Percentiles rank a stretch among this genome's conserved stretches.
phyloP scores from a whole-genome alignment of 345 rosid species.

The Toxicodendron radicans region DNA sequence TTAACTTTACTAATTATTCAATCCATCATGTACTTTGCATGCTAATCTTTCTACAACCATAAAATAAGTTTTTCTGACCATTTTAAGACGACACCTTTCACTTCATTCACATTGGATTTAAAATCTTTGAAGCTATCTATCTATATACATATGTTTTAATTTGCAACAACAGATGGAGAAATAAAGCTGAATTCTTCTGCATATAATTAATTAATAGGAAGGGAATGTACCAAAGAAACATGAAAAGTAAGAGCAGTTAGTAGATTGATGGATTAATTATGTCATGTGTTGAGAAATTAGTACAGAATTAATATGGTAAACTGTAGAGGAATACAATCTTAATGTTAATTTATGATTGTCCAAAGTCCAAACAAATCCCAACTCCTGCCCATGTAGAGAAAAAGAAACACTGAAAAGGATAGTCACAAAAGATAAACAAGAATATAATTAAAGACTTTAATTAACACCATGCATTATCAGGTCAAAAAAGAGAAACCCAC shows the following conservation, averaged over 20 bases:
- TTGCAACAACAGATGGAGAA: too few relatives aligned
- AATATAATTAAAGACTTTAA: slow-evolving; percentile 29
- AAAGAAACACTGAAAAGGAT: slow-evolving; percentile 23
- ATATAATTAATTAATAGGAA: too few relatives aligned
- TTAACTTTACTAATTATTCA: too few relatives aligned
- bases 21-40: too few relatives aligned
- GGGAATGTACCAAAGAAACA: too few relatives aligned
- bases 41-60: too few relatives aligned
- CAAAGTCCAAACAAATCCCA: slow-evolving; percentile 32
- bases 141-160: too few relatives aligned
- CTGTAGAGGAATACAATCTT: slow-evolving; percentile 25
- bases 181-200: too few relatives aligned
- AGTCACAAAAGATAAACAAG: slow-evolving; percentile 33
- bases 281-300: neutral
- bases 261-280: neutral
- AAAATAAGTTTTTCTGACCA: too few relatives aligned
- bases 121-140: too few relatives aligned
- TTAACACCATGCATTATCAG: slow-evolving; percentile 26
- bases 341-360: slow-evolving; percentile 23
- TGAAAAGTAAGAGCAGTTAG: neutral
- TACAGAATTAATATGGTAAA: neutral
- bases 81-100: too few relatives aligned
- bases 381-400: slow-evolving; percentile 17
- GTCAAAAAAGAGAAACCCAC: slow-evolving; percentile 49
- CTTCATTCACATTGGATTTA: too few relatives aligned